A percentile compares a stretch with the other conserved stretches of the same genome.
Conservation (phyloP, 2,329 filamentous ascomycete species). For the Claviceps pazoutovae region DNA sequence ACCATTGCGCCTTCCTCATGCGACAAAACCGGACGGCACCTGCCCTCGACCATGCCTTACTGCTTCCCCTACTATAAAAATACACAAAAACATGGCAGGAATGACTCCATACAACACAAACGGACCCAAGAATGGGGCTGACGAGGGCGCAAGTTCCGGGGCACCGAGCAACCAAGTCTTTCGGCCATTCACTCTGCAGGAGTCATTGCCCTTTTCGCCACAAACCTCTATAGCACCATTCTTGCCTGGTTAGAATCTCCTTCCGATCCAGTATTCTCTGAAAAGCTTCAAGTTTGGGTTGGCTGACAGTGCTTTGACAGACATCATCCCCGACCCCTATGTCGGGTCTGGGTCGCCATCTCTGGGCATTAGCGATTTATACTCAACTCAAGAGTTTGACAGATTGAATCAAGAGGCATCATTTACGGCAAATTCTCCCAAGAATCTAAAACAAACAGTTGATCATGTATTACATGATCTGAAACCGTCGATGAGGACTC, state of each 20-base stretch:
- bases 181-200: slow-evolving; percentile 49
- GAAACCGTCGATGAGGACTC: slow-evolving; percentile 53
- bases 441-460: slow-evolving; percentile 55
- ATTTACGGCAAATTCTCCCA: slow-evolving; percentile 42
- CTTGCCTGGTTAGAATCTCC: slow-evolving; percentile 45
- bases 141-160: slow-evolving; percentile 11
- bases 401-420: slow-evolving; percentile 58
- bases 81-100: slow-evolving; percentile 17
- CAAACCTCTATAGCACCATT: slow-evolving; percentile 71
- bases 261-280: not conserved
- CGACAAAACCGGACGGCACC: slow-evolving; percentile 13
- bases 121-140: slow-evolving; percentile 21
- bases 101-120: slow-evolving; percentile 18
- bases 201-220: slow-evolving; percentile 70
- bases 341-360: slow-evolving; percentile 43
- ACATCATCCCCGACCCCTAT: slow-evolving; percentile 51
- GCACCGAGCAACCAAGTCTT: slow-evolving; percentile 15
- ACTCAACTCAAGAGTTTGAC: slow-evolving; percentile 44
- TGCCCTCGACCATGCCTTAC: slow-evolving; percentile 19
- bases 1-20: slow-evolving; percentile 12
- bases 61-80: slow-evolving; percentile 14
- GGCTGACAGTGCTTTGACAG: slow-evolving; percentile 21
- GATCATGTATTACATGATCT: slow-evolving; percentile 64
- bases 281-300: not conserved
- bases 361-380: slow-evolving; percentile 33